Base-by-base conservation (phyloP, 1,139 yeast species). In the Williopsis jadinii region DNA sequence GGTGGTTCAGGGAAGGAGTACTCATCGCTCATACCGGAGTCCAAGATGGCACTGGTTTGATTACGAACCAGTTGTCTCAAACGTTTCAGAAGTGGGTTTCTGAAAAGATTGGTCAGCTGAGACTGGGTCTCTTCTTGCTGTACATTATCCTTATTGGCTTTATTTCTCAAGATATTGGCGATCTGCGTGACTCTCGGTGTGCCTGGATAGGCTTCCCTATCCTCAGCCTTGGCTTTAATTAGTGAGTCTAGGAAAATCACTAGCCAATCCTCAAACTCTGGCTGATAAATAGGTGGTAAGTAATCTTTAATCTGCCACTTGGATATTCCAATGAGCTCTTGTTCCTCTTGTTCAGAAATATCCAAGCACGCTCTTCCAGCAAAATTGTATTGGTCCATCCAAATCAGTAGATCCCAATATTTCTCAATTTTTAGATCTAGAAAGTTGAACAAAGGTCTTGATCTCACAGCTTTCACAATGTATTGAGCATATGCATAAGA, bases 401-500 rank as follows among this genome's bases (percentile, higher is more conserved):
- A 94, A 4, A 92, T 67, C 47, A 94, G 67, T 13, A 84, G 58
- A 60, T 92, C 97, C 98, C 98, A 92, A 56, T 87, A 90, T 52
- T 79, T 79, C 12, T 71, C 73, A 37, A 92, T 82, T 28, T 68
- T 67, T 52, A 94, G 64, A 52, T 90, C 97, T 52, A 94, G 65
- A 59, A 81, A 88, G 52, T 83, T 80, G 62, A 92, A 92, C 48
- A 88, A 63, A 0, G 95, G 94, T 54, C 81, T 84, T 1, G 87
- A 71, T 52, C 96, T 71, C 6, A 90, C 78, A 2, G 95, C 80
- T 50, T 85, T 84, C 36, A 86, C 71, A 37, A 88, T 69, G 56
- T 88, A 88, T 51, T 86, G 88, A n/a, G 96, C 94, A 60, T 84
- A 90, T 0, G 97, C 95, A 60, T 85, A 87, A 1, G 96, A 87